Base-by-base conservation (phyloP, 768 basidiomycete species). In the Rhodotorula diobovata region DNA sequence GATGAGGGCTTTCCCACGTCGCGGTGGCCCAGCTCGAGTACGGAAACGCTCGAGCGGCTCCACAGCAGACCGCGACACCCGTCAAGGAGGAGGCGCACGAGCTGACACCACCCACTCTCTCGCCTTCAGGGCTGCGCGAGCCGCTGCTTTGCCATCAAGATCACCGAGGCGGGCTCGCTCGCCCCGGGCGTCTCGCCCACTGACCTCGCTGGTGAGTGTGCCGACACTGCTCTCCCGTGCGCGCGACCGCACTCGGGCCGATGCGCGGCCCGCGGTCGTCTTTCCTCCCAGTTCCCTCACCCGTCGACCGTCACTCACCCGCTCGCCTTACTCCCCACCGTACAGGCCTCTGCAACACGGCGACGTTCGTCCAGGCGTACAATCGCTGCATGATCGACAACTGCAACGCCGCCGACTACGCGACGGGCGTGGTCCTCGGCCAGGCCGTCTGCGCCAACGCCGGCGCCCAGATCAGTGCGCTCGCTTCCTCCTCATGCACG, bases 381-480 rank as follows among this genome's bases (percentile, higher is more conserved):
- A 35, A n/a, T 41, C 66, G 63, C 56, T 71, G 70, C 61, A 45
- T 71, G 21, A 28, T 39, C 37, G 56, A 59, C 46, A 43, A 57
- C 53, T 54, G 70, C 61, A 48, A 37, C 23, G 30, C 23, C 1
- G 48, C n/a, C 16, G 65, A 71, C n/a, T 50, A 59, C 55, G 25
- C n/a, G 21, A 61, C 60, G 4, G 61, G 55, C 8, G 65, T 63
- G 28, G 41, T 41, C 8, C 70, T 71, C 55, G 61, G 37, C 25
- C 58, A 53, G 48, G 65, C 66, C 15, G 61, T 71, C 61, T 71
- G 70, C 70, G 70, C 70, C 12, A 34, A 35, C 41, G 60, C 39
- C 16, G 70, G 70, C 28, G 65, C 43, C 4, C 0, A 21, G 9
- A n/a, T 71, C 65, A 54, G 56, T 70, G 12, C 45, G 59, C 61